Evolutionary conservation across 306 rosid species (phyloP).

Genomic region (Trifolium fragiferum): DNA sequence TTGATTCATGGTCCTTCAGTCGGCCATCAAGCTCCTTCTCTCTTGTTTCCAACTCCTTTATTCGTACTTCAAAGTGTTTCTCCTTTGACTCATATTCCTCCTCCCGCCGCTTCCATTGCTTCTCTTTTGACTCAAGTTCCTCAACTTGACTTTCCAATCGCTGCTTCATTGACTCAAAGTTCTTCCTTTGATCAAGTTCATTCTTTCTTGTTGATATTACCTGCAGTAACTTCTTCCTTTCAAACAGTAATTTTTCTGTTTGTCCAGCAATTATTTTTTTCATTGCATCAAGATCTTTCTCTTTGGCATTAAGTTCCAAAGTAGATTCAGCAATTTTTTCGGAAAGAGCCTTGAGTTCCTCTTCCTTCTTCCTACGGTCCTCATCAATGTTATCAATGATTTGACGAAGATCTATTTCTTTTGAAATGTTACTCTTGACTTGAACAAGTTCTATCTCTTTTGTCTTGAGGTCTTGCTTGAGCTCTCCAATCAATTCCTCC

Average conservation of each 20-base stretch:
- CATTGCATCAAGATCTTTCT: constrained; percentile 29
- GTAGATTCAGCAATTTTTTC: constrained; percentile 15
- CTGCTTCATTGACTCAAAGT: not conserved
- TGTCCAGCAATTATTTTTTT: constrained; percentile 15
- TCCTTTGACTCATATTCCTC: not conserved
- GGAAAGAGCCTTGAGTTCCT: constrained; percentile 29
- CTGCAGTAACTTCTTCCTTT: constrained; percentile 33
- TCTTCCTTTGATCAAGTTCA: not conserved
- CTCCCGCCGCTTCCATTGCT: no score
- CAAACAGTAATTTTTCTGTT: constrained; percentile 20
- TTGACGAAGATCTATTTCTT: not conserved
- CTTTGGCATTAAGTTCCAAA: constrained; percentile 37
- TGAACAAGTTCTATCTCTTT: no score
- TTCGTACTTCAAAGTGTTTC: constrained; percentile 17
- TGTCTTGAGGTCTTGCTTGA: no score
- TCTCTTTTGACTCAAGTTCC: not conserved
- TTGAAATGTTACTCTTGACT: no score
- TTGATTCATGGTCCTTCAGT: no score
- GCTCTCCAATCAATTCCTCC: no score
- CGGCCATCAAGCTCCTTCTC: not conserved
- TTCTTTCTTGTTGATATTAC: not conserved
- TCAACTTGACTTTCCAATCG: not conserved
- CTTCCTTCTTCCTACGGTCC: constrained; percentile 17
- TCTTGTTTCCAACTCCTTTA: not conserved
- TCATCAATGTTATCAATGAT: not conserved